These are phyloP conservation scores for Fusarium continuum DNA, from an alignment of 2,329 filamentous ascomycete genomes.

Conservation along the genomic window DNA sequence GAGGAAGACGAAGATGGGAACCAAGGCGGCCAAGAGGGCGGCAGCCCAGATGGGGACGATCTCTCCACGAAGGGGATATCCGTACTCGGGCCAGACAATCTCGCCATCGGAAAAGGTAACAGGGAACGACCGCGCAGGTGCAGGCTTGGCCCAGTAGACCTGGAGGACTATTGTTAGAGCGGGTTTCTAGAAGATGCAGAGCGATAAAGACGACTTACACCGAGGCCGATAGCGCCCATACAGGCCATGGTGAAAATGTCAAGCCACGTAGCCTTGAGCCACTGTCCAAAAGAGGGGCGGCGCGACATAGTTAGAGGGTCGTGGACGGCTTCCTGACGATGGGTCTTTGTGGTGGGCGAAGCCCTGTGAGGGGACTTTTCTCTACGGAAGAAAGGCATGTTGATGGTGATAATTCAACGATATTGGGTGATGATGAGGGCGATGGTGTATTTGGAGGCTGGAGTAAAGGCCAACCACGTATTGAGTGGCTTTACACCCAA, in stretches of 20 bases:
- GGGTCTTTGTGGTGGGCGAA: constrained; percentile 1
- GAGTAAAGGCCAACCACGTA: background rate
- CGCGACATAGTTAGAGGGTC: constrained; percentile 52
- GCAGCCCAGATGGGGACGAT: constrained; percentile 77
- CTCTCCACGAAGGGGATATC: constrained; percentile 74
- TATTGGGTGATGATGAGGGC: background rate
- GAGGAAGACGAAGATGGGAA: constrained; percentile 73
- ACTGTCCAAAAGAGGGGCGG: constrained; percentile 72
- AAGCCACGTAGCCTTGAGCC: constrained; percentile 73
- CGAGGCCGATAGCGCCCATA: constrained; percentile 73
- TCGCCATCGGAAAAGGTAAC: constrained; percentile 73
- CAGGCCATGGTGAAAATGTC: constrained; percentile 73
- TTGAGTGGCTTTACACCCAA: background rate
- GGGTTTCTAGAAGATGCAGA: too few species aligned
- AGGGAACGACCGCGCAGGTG: constrained; percentile 74
- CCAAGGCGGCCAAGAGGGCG: constrained; percentile 69
- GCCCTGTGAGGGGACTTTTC: constrained; percentile 28
- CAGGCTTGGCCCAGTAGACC: constrained; percentile 72
- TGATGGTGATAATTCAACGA: background rate
- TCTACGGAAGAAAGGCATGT: constrained; percentile 27
- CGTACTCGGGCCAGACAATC: constrained; percentile 75
- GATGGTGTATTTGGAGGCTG: background rate
- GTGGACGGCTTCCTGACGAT: constrained; percentile 15
- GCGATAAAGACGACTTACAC: constrained; percentile 58
- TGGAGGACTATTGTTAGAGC: constrained; percentile 39